Conservation (phyloP, 257 asterid genomes). For the Przewalskia tangutica region DNA sequence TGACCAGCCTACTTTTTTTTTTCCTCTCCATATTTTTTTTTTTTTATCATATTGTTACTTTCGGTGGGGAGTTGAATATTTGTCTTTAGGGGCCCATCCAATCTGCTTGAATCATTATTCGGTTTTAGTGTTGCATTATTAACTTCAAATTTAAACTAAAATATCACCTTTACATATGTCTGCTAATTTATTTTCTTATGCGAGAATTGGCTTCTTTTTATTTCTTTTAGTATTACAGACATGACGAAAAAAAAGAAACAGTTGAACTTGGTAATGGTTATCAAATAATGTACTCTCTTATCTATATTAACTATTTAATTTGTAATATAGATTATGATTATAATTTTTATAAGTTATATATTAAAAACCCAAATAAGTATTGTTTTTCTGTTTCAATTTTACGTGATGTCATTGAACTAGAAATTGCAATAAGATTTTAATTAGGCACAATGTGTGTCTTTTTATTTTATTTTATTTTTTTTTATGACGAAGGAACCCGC, state of each 20-base stretch:
- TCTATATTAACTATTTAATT: background rate
- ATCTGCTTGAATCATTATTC: background rate
- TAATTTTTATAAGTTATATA: background rate
- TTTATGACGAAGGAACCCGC: too few species aligned
- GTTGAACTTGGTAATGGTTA: background rate
- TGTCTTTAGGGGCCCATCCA: background rate
- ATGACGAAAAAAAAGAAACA: background rate
- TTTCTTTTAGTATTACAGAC: too few species aligned
- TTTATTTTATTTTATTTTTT: too few species aligned
- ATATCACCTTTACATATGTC: background rate
- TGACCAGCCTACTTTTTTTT: background rate
- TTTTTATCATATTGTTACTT: background rate
- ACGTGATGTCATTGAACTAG: background rate
- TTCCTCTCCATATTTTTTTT: background rate
- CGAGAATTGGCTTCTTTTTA: background rate
- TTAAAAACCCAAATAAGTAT: background rate
- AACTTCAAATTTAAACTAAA: background rate
- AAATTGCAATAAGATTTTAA: background rate
- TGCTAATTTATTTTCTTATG: background rate
- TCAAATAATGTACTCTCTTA: background rate
- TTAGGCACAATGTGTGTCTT: too few species aligned
- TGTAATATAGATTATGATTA: background rate
- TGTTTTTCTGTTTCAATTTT: background rate
- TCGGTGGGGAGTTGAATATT: constrained; percentile 5
- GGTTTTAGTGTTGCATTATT: background rate